Conservation (phyloP, 2,329 filamentous ascomycete genomes). For the Pezicula rhizophila region DNA sequence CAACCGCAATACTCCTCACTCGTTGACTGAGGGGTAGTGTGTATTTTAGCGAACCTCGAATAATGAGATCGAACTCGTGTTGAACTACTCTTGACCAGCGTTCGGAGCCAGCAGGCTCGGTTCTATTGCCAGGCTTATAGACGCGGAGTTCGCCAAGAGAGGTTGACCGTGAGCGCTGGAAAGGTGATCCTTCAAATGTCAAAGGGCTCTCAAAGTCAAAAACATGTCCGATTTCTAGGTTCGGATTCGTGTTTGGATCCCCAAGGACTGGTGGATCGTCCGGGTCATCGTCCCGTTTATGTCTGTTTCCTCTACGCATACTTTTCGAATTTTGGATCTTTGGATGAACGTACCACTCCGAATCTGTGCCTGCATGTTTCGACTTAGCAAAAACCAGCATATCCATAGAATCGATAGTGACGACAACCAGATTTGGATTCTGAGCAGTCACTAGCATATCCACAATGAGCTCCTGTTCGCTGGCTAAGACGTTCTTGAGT, state of each 20-base stretch:
- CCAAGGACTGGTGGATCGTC: constrained; percentile 41
- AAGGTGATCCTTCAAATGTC: constrained; percentile 83
- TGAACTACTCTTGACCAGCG: constrained; percentile 88
- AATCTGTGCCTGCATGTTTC: constrained; percentile 69
- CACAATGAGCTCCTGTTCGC: constrained; percentile 91
- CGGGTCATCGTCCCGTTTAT: constrained; percentile 26
- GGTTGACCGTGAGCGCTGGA: constrained; percentile 64
- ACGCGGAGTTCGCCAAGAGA: constrained; percentile 83
- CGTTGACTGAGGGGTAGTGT: constrained; percentile 54
- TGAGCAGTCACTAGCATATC: constrained; percentile 82
- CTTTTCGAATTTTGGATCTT: neutral
- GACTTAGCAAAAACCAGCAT: constrained; percentile 94
- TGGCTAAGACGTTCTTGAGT: constrained; percentile 86
- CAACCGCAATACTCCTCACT: constrained; percentile 53
- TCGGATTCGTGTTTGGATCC: constrained; percentile 63
- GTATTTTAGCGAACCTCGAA: constrained; percentile 88
- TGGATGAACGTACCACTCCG: constrained; percentile 45
- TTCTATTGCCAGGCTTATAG: constrained; percentile 78
- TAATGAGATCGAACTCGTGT: constrained; percentile 87
- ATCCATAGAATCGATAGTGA: constrained; percentile 80
- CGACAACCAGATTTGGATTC: constrained; percentile 88
- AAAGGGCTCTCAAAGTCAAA: constrained; percentile 81
- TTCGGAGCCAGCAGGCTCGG: constrained; percentile 71
- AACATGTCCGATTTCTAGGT: constrained; percentile 87
- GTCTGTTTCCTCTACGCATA: constrained; percentile 29